These are phyloP conservation scores for Clonostachys rhizophaga DNA, from an alignment of 2,329 filamentous ascomycete genomes.

Conservation along the genomic window DNA sequence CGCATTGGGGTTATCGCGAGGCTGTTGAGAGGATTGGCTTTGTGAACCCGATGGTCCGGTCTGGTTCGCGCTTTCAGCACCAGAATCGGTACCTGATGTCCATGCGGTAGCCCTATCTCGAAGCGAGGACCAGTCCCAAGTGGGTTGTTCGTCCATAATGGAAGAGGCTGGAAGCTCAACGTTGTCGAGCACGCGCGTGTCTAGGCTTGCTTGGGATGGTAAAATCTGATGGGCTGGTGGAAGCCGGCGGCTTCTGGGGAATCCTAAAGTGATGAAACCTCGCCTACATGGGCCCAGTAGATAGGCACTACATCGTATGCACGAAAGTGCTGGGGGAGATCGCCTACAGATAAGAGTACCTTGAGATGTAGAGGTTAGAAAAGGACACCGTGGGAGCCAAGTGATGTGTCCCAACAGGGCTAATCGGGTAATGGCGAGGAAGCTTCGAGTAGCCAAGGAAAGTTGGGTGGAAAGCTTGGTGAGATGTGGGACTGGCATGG, in stretches of 20 bases:
- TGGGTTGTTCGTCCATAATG: constrained; percentile 4
- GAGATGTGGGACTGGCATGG: too few species aligned
- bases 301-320: background rate
- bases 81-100: too few species aligned
- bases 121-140: constrained; percentile 6
- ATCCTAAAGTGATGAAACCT: background rate
- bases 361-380: background rate
- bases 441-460: too few species aligned
- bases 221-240: too few species aligned
- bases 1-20: background rate
- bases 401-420: background rate
- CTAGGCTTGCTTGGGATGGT: too few species aligned
- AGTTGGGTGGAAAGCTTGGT: too few species aligned
- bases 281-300: background rate
- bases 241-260: too few species aligned
- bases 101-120: background rate
- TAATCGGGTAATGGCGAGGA: too few species aligned
- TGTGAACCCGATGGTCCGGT: background rate
- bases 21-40: background rate
- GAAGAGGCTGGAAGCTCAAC: background rate
- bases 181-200: too few species aligned
- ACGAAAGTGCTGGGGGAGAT: background rate
- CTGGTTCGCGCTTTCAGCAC: too few species aligned
- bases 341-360: background rate
- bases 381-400: background rate